These are phyloP conservation scores for Eutypella sp. DNA, from an alignment of 2,329 filamentous ascomycete genomes.

Conservation along the genomic window DNA sequence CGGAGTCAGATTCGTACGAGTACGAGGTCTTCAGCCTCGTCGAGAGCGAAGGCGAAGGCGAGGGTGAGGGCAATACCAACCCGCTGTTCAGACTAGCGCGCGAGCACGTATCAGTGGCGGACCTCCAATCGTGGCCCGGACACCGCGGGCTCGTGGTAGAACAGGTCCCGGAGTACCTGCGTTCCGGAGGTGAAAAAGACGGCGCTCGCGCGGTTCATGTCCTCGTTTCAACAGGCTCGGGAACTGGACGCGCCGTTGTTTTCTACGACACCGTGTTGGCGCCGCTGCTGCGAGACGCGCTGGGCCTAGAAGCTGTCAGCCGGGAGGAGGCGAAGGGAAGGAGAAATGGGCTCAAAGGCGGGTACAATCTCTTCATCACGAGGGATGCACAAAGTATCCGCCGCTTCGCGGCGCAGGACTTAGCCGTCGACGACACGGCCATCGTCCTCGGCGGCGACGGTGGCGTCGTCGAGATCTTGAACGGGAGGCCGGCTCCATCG, in stretches of 20 bases:
- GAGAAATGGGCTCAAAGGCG: conserved; percentile 6
- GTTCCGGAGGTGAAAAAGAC: no score
- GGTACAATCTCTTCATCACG: conserved; percentile 57
- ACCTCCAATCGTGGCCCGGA: conserved; percentile 32
- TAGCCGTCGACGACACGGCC: conserved; percentile 49
- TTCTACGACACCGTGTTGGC: conserved; percentile 53
- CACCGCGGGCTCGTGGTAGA: conserved; percentile 34
- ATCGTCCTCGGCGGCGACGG: conserved; percentile 85
- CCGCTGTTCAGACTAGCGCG: conserved; percentile 22
- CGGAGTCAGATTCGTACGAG: conserved; percentile 1
- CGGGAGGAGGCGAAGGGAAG: background rate
- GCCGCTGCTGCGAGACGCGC: conserved; percentile 47
- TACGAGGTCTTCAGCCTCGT: conserved; percentile 35
- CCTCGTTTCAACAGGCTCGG: conserved; percentile 63
- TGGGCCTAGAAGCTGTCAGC: conserved; percentile 32
- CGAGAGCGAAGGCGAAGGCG: conserved; percentile 30
- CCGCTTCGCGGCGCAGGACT: conserved; percentile 50
- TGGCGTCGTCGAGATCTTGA: conserved; percentile 76
- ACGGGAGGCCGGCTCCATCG: conserved; percentile 39
- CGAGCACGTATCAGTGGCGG: conserved; percentile 22
- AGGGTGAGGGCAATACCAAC: conserved; percentile 17
- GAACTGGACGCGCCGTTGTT: conserved; percentile 49
- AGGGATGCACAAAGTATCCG: conserved; percentile 57
- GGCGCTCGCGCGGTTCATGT: conserved; percentile 46
- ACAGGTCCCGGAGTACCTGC: conserved; percentile 33